These are phyloP conservation scores for Eucalyptus leucophloia DNA, from an alignment of 345 rosid genomes.

Conservation along the genomic window DNA sequence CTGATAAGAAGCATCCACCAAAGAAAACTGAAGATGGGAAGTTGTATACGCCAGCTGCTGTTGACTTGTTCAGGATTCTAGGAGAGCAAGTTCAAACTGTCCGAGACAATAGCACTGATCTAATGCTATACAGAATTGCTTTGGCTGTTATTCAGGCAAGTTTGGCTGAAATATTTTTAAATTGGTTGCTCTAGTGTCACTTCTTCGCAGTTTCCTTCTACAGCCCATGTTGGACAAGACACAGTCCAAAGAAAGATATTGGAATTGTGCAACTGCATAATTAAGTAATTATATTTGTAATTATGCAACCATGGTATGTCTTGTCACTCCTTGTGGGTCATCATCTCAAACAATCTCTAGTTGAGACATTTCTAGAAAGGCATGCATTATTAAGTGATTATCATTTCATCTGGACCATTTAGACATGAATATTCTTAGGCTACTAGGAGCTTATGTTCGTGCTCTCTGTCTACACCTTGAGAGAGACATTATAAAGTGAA, in stretches of 20 bases:
- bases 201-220: neutral
- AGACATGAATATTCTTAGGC: neutral
- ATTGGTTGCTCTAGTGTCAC: neutral
- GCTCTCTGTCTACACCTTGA: neutral
- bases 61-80: slow-evolving; percentile 95
- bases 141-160: slow-evolving; percentile 91
- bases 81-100: slow-evolving; percentile 99
- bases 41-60: slow-evolving; percentile 98
- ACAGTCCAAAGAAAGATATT: neutral
- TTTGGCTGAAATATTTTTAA: neutral
- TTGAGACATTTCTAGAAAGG: neutral
- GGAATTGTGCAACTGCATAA: neutral
- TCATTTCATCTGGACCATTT: neutral
- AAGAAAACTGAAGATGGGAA: slow-evolving; percentile 99
- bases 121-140: slow-evolving; percentile 93
- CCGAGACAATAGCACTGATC: slow-evolving; percentile 93
- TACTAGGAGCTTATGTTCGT: neutral
- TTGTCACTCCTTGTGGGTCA: neutral
- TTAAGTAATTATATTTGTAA: neutral
- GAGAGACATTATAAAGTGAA: neutral
- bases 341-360: neutral
- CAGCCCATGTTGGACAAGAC: neutral
- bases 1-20: slow-evolving; percentile 94
- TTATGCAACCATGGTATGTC: neutral
- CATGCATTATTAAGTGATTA: neutral